Evolutionary conservation across 2,329 filamentous ascomycete genomes (phyloP).

Genomic region (Xylaria digitata): DNA sequence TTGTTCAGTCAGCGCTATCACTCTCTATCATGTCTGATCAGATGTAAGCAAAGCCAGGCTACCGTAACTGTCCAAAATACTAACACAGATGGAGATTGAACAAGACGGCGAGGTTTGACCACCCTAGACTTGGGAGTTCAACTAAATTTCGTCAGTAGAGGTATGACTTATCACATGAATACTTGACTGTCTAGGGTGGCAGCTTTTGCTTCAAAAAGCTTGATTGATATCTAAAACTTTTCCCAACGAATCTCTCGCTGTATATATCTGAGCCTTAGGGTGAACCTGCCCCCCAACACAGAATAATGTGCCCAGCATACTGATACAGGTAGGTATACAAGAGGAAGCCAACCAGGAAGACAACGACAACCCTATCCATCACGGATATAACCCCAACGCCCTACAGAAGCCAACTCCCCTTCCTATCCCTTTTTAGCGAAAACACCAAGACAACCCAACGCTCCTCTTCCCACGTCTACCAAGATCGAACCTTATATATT

Average conservation of each 20-base stretch:
- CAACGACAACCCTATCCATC: constrained; percentile 1
- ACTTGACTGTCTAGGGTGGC: no score
- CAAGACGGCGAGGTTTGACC: no score
- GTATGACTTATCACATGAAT: no score
- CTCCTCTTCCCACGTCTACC: background rate
- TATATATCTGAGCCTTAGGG: background rate
- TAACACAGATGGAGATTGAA: no score
- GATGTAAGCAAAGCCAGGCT: no score
- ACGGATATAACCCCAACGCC: constrained; percentile 3
- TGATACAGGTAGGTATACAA: background rate
- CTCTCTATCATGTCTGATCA: no score
- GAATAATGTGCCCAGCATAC: background rate
- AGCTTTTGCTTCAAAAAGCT: no score
- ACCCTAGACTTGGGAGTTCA: no score
- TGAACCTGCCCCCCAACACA: background rate
- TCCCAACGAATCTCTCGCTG: constrained; percentile 3
- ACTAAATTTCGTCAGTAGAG: no score
- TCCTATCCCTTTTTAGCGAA: background rate
- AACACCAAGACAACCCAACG: background rate
- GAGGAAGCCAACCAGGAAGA: constrained; percentile 2
- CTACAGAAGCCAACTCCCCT: background rate
- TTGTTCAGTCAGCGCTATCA: no score
- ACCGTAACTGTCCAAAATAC: no score
- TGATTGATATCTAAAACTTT: background rate
- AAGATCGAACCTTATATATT: constrained; percentile 6